phyloP scores from a whole-genome alignment of 768 basidiomycete species.

The Tricholoma bakamatsutake region DNA sequence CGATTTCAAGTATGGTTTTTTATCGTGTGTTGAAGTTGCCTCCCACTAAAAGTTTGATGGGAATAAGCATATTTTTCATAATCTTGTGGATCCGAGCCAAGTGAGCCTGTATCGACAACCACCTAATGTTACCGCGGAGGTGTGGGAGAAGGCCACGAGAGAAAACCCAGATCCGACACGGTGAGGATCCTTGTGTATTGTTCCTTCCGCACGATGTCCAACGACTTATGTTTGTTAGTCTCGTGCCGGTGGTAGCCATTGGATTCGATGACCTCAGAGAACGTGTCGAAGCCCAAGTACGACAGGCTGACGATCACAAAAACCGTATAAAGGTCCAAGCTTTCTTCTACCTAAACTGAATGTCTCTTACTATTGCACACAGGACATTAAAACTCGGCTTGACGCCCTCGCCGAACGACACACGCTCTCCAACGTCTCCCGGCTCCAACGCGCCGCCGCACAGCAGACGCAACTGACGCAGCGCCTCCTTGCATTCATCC shows the following conservation, averaged over 20 bases:
- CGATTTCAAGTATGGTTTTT: constrained; percentile 61
- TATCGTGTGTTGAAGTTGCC: neutral
- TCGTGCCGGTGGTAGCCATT: constrained; percentile 73
- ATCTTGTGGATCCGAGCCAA: constrained; percentile 67
- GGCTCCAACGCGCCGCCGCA: constrained; percentile 55
- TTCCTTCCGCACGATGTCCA: neutral
- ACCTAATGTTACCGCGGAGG: constrained; percentile 61
- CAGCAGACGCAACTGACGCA: constrained; percentile 67
- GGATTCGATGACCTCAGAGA: constrained; percentile 79
- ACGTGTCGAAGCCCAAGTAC: constrained; percentile 70
- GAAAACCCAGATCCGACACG: constrained; percentile 82
- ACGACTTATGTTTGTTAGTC: constrained; percentile 32
- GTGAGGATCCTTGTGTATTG: constrained; percentile 32
- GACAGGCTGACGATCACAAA: constrained; percentile 60
- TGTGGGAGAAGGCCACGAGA: constrained; percentile 74
- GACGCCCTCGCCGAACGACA: constrained; percentile 56
- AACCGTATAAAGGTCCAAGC: constrained; percentile 51
- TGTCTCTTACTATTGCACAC: constrained; percentile 2
- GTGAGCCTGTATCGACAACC: constrained; percentile 67
- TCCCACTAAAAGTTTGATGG: neutral
- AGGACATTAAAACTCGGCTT: constrained; percentile 66
- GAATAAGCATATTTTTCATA: constrained; percentile 75
- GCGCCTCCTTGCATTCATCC: constrained; percentile 61
- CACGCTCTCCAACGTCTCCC: constrained; percentile 59
- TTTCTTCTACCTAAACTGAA: neutral